These are phyloP conservation scores for Heliamphora exappendiculata DNA, from an alignment of 148 eudicot genomes.

Conservation along the genomic window DNA sequence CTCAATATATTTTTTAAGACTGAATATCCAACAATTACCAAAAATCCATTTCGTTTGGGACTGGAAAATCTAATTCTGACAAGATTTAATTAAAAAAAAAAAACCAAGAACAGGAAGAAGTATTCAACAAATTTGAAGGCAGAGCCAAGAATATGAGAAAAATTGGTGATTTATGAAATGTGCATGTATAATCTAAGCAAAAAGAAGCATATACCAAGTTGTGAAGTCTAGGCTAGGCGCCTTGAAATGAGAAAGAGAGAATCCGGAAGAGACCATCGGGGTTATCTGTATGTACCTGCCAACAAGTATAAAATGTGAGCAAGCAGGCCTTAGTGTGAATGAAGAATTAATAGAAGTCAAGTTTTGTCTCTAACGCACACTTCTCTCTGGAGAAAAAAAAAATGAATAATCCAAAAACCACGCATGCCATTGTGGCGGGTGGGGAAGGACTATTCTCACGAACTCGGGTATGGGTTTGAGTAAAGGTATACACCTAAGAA, in stretches of 20 bases:
- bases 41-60: too few species aligned
- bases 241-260: constrained; percentile 74
- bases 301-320: background rate
- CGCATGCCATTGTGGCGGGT: too few species aligned
- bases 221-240: constrained; percentile 25
- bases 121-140: background rate
- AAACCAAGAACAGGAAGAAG: background rate
- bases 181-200: background rate
- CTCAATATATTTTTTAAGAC: too few species aligned
- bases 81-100: too few species aligned
- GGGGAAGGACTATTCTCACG: too few species aligned
- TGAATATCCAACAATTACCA: too few species aligned
- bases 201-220: background rate
- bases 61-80: too few species aligned
- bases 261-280: constrained; percentile 88
- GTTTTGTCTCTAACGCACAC: background rate
- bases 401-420: background rate
- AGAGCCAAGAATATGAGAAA: background rate
- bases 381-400: background rate
- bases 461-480: too few species aligned
- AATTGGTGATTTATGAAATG: background rate
- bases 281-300: constrained; percentile 89
- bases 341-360: background rate
- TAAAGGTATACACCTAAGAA: too few species aligned
- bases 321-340: background rate